Evolutionary conservation across 2,329 filamentous ascomycete species (phyloP).

Genomic region (Cyphellophora attinorum): DNA sequence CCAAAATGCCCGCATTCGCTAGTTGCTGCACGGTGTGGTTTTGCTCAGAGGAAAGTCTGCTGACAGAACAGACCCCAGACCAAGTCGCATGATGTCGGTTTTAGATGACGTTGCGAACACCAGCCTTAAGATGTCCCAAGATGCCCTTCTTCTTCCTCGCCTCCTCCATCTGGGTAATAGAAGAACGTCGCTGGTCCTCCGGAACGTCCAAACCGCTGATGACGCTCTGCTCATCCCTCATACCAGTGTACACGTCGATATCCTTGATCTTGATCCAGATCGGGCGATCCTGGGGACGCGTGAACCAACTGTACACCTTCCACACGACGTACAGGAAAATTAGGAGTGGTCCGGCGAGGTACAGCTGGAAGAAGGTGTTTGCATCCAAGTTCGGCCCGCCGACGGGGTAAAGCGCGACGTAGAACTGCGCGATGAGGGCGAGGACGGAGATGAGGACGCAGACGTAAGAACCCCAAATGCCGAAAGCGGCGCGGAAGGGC

Average conservation of each 20-base stretch:
- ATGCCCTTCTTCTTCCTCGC: conserved; percentile 21
- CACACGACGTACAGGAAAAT: conserved; percentile 16
- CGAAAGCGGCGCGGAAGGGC: conserved; percentile 71
- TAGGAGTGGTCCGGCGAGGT: conserved; percentile 17
- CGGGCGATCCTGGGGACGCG: conserved; percentile 20
- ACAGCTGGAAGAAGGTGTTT: conserved; percentile 17
- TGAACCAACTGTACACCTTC: conserved; percentile 18
- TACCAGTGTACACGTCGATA: conserved; percentile 28
- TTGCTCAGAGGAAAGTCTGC: too few relatives aligned
- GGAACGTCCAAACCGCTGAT: conserved; percentile 21
- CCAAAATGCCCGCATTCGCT: too few relatives aligned
- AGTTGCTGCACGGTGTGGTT: too few relatives aligned
- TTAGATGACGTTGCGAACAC: not conserved
- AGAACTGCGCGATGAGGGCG: conserved; percentile 77
- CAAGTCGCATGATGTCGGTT: too few relatives aligned
- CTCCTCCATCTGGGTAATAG: conserved; percentile 22
- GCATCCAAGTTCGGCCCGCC: conserved; percentile 23
- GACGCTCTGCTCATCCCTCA: conserved; percentile 20
- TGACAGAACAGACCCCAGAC: too few relatives aligned
- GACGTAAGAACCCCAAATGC: conserved; percentile 69
- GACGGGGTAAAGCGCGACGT: conserved; percentile 74
- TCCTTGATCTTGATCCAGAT: conserved; percentile 22
- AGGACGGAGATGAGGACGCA: conserved; percentile 67
- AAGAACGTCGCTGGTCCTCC: conserved; percentile 21
- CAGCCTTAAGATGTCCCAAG: conserved; percentile 5